Conservation (phyloP, 75 land plant species). For the Larix kaempferi region DNA sequence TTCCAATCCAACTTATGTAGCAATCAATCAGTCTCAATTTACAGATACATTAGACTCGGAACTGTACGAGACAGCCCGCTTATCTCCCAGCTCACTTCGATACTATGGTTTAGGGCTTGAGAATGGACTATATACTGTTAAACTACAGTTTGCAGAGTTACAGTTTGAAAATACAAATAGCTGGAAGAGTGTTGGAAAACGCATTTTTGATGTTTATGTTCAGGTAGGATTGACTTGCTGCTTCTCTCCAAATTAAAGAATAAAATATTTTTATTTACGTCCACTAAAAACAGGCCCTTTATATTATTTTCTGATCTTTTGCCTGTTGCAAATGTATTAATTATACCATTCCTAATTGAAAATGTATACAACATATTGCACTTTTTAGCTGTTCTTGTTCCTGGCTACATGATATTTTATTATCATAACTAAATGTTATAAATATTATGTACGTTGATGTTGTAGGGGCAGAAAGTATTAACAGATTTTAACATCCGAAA, state of each 20-base stretch:
- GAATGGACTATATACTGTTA: slow-evolving; percentile 29
- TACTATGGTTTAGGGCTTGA: slow-evolving; percentile 52
- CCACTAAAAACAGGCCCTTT: no score
- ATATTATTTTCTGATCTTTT: neutral
- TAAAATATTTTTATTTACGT: no score
- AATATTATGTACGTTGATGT: neutral
- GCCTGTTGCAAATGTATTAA: neutral
- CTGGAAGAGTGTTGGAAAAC: slow-evolving; percentile 37
- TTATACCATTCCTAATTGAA: neutral
- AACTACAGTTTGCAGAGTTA: slow-evolving; percentile 56
- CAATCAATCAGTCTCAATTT: slow-evolving; percentile 9
- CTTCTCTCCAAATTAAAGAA: no score
- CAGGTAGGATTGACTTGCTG: slow-evolving; percentile 23
- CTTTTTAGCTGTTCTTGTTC: neutral
- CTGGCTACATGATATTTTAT: neutral
- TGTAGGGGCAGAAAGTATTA: slow-evolving; percentile 33
- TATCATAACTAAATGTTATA: neutral
- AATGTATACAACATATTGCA: no score
- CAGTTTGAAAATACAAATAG: slow-evolving; percentile 12
- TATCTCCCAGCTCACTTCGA: slow-evolving; percentile 34
- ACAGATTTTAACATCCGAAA: slow-evolving; percentile 36
- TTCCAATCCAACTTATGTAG: neutral
- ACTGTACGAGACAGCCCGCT: slow-evolving; percentile 28
- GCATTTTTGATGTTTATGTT: slow-evolving; percentile 50
- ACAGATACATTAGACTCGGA: slow-evolving; percentile 13